Evolutionary conservation across 2,329 filamentous ascomycete species (phyloP), one percentile per base, ranked within the genome.

Genomic region (Talaromyces amestolkiae): DNA sequence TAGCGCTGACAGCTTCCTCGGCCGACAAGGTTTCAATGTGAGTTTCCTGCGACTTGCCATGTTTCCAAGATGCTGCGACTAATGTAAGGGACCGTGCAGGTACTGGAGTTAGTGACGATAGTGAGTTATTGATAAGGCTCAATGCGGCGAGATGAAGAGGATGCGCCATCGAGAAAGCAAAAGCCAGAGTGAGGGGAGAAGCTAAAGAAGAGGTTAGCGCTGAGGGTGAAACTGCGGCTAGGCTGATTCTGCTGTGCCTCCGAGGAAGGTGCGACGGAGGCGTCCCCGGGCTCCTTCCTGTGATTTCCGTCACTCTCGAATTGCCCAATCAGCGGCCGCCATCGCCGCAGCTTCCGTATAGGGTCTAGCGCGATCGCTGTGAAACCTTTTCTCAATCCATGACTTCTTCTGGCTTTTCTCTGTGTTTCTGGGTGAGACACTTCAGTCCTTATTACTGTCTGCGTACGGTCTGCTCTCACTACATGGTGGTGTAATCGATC

Each of bases 211-310:
- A 37, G 24, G 19, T 58, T 37, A 58, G 53, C 33, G 35, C n/a
- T 9, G 53, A 37, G 22, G 54, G 22, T 59, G 56, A 59, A 59
- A 59, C 56, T 24, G 33, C 31, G 33, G 11, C 53, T 56, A 56
- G 53, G 33, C 53, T 37, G 53, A 56, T 37, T 56, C 17, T 10
- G 53, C 53, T 22, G 33, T 56, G 53, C 2, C 53, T 19, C 53
- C 53, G 56, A 45, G 37, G 56, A 59, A 59, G 56, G 56, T 59
- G 56, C 56, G 56, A 59, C 56, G 43, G 10, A 59, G 56, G 39
- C 22, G 37, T 41, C 8, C 39, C 17, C 41, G 10, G 19, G 11
- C 54, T 58, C 19, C 54, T 41, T 58, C 19, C 54, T 37, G 24
- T 37, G 27, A 33, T 58, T 8, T 17, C 33, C 54, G 10, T 11